Evolutionary conservation across 345 rosid genomes (phyloP), one percentile per base, ranked within the genome.

Genomic region (Acer campestre): DNA sequence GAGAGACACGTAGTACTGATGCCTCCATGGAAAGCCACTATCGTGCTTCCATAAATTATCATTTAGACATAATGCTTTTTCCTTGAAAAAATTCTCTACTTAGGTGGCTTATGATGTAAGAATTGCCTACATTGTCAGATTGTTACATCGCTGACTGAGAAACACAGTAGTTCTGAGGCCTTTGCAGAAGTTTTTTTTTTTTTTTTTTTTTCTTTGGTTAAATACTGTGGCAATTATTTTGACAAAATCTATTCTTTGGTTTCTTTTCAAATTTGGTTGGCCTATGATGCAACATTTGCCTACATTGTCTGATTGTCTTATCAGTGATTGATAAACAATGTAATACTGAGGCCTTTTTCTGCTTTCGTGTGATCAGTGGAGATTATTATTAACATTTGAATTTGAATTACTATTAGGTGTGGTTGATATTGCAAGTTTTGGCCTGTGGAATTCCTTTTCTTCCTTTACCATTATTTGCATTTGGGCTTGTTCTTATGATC

Each of bases 221-320:
- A 53, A 53, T 14, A 53, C 8, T 53, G n/a, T 53, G 49, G 49
- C 10, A 2, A 2, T 42, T 12, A 20, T 68, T 68, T 22, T 11
- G 58, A 40, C 17, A 25, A 70, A 40, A 42, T 72, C 40, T 7
- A 12, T 4, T 65, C 18, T 1, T 18, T 48, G 20, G n/a, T 27
- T 64, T 35, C 38, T 35, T 35, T 35, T 4, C 38, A 35, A 35
- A 29, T 3, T 18, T 48, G 20, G n/a, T 27, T 64, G 63, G 76
- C 68, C 58, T 61, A 65, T 74, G 77, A 48, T 74, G 70, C 2
- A 27, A 49, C 12, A 29, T 18, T 48, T 75, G 70, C 77, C 51
- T n/a, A 75, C 77, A 75, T 75, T 49, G 71, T 65, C 77, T 48
- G 70, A 75, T 65, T 75, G 62, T 49, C 31, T 18, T 74, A 48